These are phyloP conservation scores for Wickerhamiella alocasiicola DNA, from an alignment of 805 yeast genomes.

Conservation along the genomic window DNA sequence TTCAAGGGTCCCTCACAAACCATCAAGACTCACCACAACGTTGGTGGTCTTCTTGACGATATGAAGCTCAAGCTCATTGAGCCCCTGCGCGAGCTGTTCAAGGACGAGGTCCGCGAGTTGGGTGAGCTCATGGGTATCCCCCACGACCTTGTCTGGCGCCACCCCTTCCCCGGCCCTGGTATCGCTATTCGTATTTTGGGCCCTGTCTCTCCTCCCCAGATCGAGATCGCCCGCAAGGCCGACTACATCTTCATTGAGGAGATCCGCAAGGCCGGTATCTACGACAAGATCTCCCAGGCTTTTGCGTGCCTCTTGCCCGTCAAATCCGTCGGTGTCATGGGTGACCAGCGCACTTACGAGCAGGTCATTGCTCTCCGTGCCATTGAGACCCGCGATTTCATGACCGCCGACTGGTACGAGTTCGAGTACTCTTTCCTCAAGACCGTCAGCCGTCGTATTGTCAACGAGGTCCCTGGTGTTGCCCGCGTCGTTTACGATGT, in stretches of 20 bases:
- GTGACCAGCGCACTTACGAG: slow-evolving; percentile 98
- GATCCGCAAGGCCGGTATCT: slow-evolving; percentile 84
- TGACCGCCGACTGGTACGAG: slow-evolving; percentile 99
- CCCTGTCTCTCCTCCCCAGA: slow-evolving; percentile 87
- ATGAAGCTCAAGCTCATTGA: slow-evolving; percentile 97
- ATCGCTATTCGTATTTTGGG: slow-evolving; percentile 96
- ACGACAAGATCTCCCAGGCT: slow-evolving; percentile 89
- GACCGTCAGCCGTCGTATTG: slow-evolving; percentile 88
- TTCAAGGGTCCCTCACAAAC: slow-evolving; percentile 99
- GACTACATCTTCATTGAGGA: slow-evolving; percentile 94
- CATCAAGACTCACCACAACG: slow-evolving; percentile 98
- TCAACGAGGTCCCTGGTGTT: slow-evolving; percentile 97
- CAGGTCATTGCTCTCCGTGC: slow-evolving; percentile 99
- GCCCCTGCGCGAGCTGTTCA: slow-evolving; percentile 96
- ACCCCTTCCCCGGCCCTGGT: slow-evolving; percentile 99
- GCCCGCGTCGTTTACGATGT: slow-evolving; percentile 98
- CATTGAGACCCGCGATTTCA: slow-evolving; percentile 92
- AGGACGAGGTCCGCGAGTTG: slow-evolving; percentile 94
- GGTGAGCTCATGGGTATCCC: slow-evolving; percentile 94
- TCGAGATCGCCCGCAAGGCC: slow-evolving; percentile 94
- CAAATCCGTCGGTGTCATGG: slow-evolving; percentile 98
- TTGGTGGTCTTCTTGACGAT: slow-evolving; percentile 93
- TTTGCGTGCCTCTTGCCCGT: slow-evolving; percentile 96
- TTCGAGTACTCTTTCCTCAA: slow-evolving; percentile 88
- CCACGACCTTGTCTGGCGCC: slow-evolving; percentile 97